Percentiles rank a stretch among this genome's conserved stretches.
Evolutionary conservation across 2,329 filamentous ascomycete species (phyloP).

Genomic region (Pseudogymnoascus sp.): DNA sequence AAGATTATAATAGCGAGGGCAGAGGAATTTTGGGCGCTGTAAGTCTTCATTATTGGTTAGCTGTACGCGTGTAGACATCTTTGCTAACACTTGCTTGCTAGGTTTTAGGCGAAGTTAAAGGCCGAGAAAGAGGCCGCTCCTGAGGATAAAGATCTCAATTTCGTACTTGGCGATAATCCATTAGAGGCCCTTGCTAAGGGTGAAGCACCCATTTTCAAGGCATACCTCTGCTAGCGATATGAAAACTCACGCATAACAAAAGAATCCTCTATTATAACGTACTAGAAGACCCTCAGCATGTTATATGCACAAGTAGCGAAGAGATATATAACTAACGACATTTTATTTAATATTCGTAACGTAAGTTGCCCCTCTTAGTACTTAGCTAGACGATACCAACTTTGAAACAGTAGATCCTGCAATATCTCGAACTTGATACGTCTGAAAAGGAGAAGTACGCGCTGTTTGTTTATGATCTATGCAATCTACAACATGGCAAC

Average conservation of each 20-base stretch:
- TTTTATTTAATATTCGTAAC: constrained; percentile 21
- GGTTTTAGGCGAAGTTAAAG: constrained; percentile 14
- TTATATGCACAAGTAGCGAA: constrained; percentile 15
- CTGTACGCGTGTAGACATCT: constrained; percentile 9
- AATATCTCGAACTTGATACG: constrained; percentile 17
- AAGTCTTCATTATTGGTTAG: constrained; percentile 13
- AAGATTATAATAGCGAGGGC: constrained; percentile 19
- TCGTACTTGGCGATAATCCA: constrained; percentile 10
- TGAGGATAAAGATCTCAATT: background rate
- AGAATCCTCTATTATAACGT: constrained; percentile 17
- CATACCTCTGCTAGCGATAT: constrained; percentile 18
- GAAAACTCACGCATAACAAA: constrained; percentile 21
- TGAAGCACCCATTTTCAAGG: constrained; percentile 19
- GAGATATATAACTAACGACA: constrained; percentile 15
- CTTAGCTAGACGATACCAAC: constrained; percentile 11
- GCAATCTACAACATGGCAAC: constrained; percentile 19
- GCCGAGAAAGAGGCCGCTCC: background rate
- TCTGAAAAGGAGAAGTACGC: constrained; percentile 21
- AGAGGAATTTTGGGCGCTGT: constrained; percentile 16
- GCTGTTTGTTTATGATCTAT: constrained; percentile 22
- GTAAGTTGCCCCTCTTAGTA: constrained; percentile 11
- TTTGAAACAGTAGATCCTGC: constrained; percentile 17
- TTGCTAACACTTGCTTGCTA: constrained; percentile 13
- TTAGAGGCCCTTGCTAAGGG: constrained; percentile 12
- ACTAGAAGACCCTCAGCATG: constrained; percentile 21